Percentiles rank a stretch among this genome's conserved stretches.
Evolutionary conservation across 257 asterid species (phyloP).

Genomic region (Misopates orontium): DNA sequence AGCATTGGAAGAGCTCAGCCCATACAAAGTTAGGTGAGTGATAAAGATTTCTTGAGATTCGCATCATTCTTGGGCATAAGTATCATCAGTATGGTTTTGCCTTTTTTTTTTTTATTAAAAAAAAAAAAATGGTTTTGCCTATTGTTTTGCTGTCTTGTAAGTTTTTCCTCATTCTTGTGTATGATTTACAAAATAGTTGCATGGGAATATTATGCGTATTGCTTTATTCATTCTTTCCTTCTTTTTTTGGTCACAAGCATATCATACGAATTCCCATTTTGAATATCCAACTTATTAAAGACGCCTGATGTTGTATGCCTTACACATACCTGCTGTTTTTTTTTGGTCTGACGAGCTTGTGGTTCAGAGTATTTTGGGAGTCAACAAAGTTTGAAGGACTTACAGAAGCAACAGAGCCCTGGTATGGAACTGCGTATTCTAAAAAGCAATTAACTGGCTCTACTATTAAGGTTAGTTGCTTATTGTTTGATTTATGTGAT

Average conservation of each 20-base stretch:
- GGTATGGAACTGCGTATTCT: conserved; percentile 94
- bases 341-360: conserved; percentile 8
- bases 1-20: conserved; percentile 76
- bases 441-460: conserved; percentile 60
- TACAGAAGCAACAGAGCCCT: conserved; percentile 67
- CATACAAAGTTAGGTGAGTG: conserved; percentile 68
- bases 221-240: not conserved
- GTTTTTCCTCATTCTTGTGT: not conserved
- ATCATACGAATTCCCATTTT: conserved; percentile 20
- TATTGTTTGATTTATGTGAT: conserved; percentile 23
- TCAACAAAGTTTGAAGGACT: conserved; percentile 82
- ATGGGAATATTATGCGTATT: not conserved
- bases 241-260: conserved; percentile 9
- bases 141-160: conserved; percentile 10
- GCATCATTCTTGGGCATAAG: conserved; percentile 12
- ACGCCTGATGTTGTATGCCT: conserved; percentile 2
- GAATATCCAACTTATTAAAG: conserved; percentile 8
- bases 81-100: conserved; percentile 9
- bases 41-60: conserved; percentile 1
- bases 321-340: no score
- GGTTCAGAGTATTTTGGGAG: conserved; percentile 86
- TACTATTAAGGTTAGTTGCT: conserved; percentile 69
- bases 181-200: not conserved
- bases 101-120: no score
- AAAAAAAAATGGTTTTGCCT: no score